A percentile compares a stretch with the other conserved stretches of the same genome.
These are phyloP conservation scores for Piedraia hortae DNA, from an alignment of 2,329 filamentous ascomycete species.

Conservation along the genomic window DNA sequence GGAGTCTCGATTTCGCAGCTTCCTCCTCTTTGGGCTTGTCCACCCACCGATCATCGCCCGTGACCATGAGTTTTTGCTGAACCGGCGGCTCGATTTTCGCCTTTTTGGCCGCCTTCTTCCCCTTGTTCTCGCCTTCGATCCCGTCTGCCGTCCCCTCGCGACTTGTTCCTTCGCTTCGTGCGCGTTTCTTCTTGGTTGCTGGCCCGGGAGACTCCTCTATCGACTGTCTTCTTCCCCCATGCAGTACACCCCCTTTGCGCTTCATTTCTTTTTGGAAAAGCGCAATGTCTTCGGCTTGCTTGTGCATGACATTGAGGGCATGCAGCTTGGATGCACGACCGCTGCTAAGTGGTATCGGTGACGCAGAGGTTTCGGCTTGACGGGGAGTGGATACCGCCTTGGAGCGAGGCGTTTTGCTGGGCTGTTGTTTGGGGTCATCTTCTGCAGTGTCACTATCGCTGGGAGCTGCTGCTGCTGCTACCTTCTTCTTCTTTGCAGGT, in stretches of 20 bases:
- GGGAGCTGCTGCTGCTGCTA: constrained; percentile 3
- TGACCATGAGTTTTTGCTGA: constrained; percentile 50
- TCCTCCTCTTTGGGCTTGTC: constrained; percentile 47
- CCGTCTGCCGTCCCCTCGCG: constrained; percentile 17
- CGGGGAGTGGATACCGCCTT: constrained; percentile 10
- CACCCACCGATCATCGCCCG: constrained; percentile 63
- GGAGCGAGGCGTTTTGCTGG: constrained; percentile 4
- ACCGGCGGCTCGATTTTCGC: constrained; percentile 26
- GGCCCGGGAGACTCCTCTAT: constrained; percentile 15
- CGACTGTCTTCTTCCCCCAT: constrained; percentile 24
- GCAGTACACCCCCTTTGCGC: constrained; percentile 37
- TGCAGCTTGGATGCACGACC: constrained; percentile 62
- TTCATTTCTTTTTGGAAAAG: constrained; percentile 88
- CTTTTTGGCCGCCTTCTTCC: constrained; percentile 20
- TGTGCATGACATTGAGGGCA: constrained; percentile 49
- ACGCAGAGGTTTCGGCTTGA: constrained; percentile 37
- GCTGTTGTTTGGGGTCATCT: constrained; percentile 3
- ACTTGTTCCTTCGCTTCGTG: constrained; percentile 15
- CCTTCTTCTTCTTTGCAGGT: not conserved
- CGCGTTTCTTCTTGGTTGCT: constrained; percentile 10
- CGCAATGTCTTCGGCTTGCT: constrained; percentile 57
- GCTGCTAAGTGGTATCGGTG: constrained; percentile 46
- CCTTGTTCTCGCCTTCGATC: constrained; percentile 18
- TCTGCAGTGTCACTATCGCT: constrained; percentile 6
- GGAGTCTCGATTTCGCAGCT: constrained; percentile 55